Base-by-base conservation (phyloP, 2,329 filamentous ascomycete species). In the Xenoacremonium recifei region DNA sequence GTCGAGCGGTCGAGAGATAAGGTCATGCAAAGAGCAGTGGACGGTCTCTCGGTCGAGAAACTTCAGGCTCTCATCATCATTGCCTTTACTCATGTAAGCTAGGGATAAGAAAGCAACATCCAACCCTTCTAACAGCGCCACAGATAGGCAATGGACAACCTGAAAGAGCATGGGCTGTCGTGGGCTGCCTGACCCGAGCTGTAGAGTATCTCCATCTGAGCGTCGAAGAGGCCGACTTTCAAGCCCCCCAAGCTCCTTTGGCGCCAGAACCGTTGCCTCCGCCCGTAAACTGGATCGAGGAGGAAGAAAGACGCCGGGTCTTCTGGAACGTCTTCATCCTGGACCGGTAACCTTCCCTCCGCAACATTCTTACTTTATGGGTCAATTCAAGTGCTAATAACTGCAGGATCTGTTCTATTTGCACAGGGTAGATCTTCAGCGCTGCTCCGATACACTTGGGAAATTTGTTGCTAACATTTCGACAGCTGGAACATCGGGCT, bases 61-160 rank as follows among this genome's bases (percentile, higher is more conserved):
- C 39, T 67, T 6, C 65, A 68, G 37, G 64, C 64, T 2, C 43
- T 68, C 13, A 58, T 62, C 5, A 68, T 71, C 6, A 50, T 68
- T 27, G 61, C 61, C 2, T 68, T 68, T 40, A 58, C 64, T 34
- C 60, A 66, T 48, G 66, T 67, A 45, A 50, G 53, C 37, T 2
- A 12, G n/a, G n/a, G n/a, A n/a, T n/a, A n/a, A n/a, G n/a, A n/a
- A n/a, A n/a, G n/a, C n/a, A n/a, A n/a, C n/a, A n/a, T n/a, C n/a
- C n/a, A n/a, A n/a, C n/a, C n/a, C n/a, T n/a, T n/a, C n/a, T n/a
- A n/a, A n/a, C n/a, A n/a, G n/a, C n/a, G n/a, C n/a, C n/a, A n/a
- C 3, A 63, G 60, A 61, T 63, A 45, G 59, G 60, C 0, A 57
- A 50, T 13, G 60, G 58, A 2, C 40, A 62, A 2, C 50, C 51